Conservation (phyloP, 306 rosid genomes). For the Oxytropis ochrocephala region DNA sequence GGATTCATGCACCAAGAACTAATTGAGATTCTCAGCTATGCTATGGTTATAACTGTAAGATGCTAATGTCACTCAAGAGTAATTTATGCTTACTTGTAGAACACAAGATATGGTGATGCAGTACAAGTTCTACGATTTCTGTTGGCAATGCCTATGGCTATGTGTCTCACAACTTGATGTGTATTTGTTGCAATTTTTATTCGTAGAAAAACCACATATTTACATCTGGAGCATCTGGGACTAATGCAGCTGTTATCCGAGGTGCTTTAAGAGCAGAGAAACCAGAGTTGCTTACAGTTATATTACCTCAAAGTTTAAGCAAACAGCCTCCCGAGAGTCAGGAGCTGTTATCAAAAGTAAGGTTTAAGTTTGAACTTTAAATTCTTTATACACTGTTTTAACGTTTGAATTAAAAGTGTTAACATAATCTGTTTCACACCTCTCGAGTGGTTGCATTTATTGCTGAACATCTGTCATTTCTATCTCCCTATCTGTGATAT, state of each 20-base stretch:
- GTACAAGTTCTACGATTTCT: slow-evolving; percentile 10
- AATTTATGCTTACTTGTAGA: slow-evolving; percentile 21
- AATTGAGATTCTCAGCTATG: slow-evolving; percentile 98
- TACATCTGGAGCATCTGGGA: slow-evolving; percentile 99
- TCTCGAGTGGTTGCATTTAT: not conserved
- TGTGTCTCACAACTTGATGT: slow-evolving; percentile 2
- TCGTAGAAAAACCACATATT: slow-evolving; percentile 89
- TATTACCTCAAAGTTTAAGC: slow-evolving; percentile 92
- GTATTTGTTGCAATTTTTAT: slow-evolving; percentile 23
- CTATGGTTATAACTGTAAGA: slow-evolving; percentile 99
- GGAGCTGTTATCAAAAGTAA: slow-evolving; percentile 90
- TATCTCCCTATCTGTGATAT: not conserved
- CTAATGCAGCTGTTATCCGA: slow-evolving; percentile 98
- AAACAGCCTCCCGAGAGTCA: slow-evolving; percentile 99
- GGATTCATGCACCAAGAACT: slow-evolving; percentile 99
- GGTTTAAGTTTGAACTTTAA: slow-evolving; percentile 17
- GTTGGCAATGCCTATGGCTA: not conserved
- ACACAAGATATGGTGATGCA: slow-evolving; percentile 1
- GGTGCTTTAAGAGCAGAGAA: slow-evolving; percentile 99
- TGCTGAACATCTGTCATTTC: not conserved
- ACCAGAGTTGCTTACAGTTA: slow-evolving; percentile 95
- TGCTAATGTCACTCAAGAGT: slow-evolving; percentile 4
- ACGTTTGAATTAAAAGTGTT: slow-evolving; percentile 10
- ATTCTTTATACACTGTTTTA: not conserved
- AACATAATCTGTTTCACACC: not conserved